Conservation (phyloP, 1,139 yeast genomes). For the Suhomyces yuchorum region DNA sequence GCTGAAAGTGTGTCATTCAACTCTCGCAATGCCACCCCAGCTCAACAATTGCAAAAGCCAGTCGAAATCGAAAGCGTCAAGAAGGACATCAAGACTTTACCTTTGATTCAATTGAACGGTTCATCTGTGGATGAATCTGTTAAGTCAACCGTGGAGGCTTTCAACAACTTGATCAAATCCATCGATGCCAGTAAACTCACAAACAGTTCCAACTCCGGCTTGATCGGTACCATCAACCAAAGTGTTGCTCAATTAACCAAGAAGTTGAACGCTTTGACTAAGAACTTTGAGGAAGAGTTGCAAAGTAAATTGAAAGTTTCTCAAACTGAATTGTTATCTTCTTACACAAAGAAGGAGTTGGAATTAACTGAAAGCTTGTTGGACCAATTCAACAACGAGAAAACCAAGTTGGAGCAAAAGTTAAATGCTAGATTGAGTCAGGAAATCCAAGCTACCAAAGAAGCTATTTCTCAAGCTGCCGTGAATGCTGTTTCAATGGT, state of each 20-base stretch:
- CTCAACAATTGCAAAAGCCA: conserved; percentile 49
- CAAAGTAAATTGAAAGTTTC: conserved; percentile 38
- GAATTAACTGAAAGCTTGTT: conserved; percentile 52
- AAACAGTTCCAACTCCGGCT: conserved; percentile 29
- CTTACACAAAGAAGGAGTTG: conserved; percentile 59
- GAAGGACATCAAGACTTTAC: conserved; percentile 37
- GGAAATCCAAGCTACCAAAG: conserved; percentile 72
- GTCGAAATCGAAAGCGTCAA: conserved; percentile 42
- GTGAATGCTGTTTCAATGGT: conserved; percentile 75
- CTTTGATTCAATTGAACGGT: conserved; percentile 34
- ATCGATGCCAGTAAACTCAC: conserved; percentile 42
- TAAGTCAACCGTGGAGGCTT: conserved; percentile 46
- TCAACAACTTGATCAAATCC: conserved; percentile 54
- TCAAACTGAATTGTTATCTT: conserved; percentile 54
- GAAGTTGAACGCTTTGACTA: conserved; percentile 39
- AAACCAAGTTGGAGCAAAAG: conserved; percentile 61
- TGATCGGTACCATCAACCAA: conserved; percentile 36
- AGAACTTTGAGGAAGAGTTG: conserved; percentile 46
- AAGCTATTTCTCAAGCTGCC: conserved; percentile 71
- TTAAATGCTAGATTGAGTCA: conserved; percentile 59
- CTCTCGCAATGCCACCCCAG: conserved; percentile 36
- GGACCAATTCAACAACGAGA: conserved; percentile 54
- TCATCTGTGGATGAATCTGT: conserved; percentile 48
- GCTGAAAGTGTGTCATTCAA: conserved; percentile 28
- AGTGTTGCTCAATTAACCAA: conserved; percentile 35